These are phyloP conservation scores for Cylindrotheca fusiformis DNA, from an alignment of 108 stramenopile genomes.

Conservation along the genomic window DNA sequence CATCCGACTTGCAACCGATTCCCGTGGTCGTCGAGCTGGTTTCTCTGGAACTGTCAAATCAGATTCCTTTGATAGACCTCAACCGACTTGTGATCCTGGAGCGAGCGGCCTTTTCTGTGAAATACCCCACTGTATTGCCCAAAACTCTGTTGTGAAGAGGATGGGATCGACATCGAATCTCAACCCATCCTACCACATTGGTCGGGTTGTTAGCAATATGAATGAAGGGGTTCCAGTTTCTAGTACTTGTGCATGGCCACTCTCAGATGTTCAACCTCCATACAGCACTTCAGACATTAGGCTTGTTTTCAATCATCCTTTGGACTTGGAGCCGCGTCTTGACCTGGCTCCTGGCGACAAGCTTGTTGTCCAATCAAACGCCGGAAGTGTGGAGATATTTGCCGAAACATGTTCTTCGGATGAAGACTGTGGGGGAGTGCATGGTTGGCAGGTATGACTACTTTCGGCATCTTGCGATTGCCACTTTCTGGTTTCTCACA, in stretches of 20 bases:
- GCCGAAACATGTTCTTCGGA: neutral
- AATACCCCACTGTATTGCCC: neutral
- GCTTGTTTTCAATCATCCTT: neutral
- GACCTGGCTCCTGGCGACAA: slow-evolving; percentile 6
- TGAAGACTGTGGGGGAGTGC: neutral
- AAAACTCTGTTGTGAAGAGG: neutral
- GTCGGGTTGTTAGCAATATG: slow-evolving; percentile 5
- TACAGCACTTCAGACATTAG: neutral
- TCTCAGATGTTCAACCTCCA: neutral
- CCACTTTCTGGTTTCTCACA: neutral
- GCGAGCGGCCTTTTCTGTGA: slow-evolving; percentile 2
- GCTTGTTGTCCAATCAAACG: neutral
- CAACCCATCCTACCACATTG: neutral
- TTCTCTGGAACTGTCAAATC: neutral
- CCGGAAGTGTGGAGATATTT: neutral
- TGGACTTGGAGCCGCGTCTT: slow-evolving; percentile 5
- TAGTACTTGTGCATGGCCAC: neutral
- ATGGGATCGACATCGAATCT: neutral
- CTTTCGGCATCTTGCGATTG: neutral
- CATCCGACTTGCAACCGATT: slow-evolving; percentile 5
- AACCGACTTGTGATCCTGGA: slow-evolving; percentile 3
- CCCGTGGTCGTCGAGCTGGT: slow-evolving; percentile 5
- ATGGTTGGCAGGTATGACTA: neutral
- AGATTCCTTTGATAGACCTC: neutral
- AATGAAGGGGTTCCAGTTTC: neutral